phyloP scores from a whole-genome alignment of 495 filamentous ascomycete species.

The Gamarada debralockiae region DNA sequence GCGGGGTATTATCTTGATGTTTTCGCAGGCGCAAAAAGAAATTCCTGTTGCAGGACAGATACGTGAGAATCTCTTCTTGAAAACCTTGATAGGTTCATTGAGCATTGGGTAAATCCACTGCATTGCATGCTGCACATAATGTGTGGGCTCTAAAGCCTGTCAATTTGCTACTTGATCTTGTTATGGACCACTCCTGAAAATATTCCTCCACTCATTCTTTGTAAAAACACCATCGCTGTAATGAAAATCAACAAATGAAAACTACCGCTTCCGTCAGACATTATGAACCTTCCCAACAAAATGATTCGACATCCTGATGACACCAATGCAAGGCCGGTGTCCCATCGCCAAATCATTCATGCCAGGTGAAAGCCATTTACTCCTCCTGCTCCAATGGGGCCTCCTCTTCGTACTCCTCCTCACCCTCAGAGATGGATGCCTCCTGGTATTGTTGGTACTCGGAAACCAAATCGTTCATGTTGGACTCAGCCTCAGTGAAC shows the following conservation, averaged over 20 bases:
- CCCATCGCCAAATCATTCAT: slow-evolving; percentile 7
- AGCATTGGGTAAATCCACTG: slow-evolving; percentile 1
- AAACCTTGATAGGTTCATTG: slow-evolving; percentile 3
- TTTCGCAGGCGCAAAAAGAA: slow-evolving; percentile 4
- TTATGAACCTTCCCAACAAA: slow-evolving; percentile 13
- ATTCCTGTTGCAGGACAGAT: slow-evolving; percentile 13
- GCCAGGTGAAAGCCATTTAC: slow-evolving; percentile 29
- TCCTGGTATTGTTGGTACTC: slow-evolving; percentile 99
- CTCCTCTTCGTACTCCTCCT: slow-evolving; percentile 64
- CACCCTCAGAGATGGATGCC: slow-evolving; percentile 74
- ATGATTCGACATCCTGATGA: slow-evolving; percentile 15
- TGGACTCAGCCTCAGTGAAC: slow-evolving; percentile 99
- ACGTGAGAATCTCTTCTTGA: not conserved
- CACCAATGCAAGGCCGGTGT: slow-evolving; percentile 6
- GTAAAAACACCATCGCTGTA: slow-evolving; percentile 16
- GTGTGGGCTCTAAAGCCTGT: slow-evolving; percentile 10
- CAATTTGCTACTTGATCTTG: slow-evolving; percentile 21
- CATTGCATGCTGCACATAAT: slow-evolving; percentile 7
- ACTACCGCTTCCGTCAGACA: slow-evolving; percentile 12
- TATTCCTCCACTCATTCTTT: slow-evolving; percentile 19
- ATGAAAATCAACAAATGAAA: slow-evolving; percentile 22
- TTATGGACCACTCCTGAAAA: slow-evolving; percentile 20
- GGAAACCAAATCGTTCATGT: slow-evolving; percentile 99
- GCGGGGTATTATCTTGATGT: not conserved
- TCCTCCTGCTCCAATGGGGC: slow-evolving; percentile 45